A percentile compares a stretch with the other conserved stretches of the same genome.
Evolutionary conservation across 768 basidiomycete genomes (phyloP).

Genomic region (Saitozyma sp.): DNA sequence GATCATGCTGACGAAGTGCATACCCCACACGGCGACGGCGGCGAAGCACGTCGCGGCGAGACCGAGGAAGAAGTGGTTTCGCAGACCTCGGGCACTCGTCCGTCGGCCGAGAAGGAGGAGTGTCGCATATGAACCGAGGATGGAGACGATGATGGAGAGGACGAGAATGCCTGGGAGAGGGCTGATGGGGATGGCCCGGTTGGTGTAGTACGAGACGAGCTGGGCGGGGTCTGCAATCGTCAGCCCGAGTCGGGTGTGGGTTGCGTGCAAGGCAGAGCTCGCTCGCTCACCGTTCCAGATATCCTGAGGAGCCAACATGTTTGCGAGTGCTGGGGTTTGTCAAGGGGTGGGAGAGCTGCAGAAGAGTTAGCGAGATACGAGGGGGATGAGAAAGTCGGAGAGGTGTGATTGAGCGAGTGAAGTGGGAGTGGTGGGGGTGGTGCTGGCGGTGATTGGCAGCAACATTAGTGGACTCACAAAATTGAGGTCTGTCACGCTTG

Average conservation of each 20-base stretch:
- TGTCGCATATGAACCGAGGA: slow-evolving; percentile 53
- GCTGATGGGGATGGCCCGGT: slow-evolving; percentile 40
- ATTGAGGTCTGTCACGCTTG: too few species aligned
- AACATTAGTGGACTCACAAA: too few species aligned
- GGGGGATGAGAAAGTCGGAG: too few species aligned
- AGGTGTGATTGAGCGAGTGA: too few species aligned
- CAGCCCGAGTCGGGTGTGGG: background rate
- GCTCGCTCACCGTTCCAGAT: slow-evolving; percentile 43
- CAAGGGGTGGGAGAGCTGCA: too few species aligned
- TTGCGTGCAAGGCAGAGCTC: background rate
- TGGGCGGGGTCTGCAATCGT: slow-evolving; percentile 34
- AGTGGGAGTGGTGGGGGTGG: too few species aligned
- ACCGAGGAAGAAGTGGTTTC: slow-evolving; percentile 42
- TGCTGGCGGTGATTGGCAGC: too few species aligned
- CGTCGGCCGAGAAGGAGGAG: slow-evolving; percentile 49
- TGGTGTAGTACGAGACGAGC: slow-evolving; percentile 43
- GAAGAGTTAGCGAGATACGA: too few species aligned
- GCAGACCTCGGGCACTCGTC: slow-evolving; percentile 41
- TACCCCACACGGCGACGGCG: slow-evolving; percentile 50
- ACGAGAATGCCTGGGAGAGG: slow-evolving; percentile 49
- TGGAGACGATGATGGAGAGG: slow-evolving; percentile 52
- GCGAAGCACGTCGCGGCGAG: slow-evolving; percentile 48
- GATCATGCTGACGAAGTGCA: slow-evolving; percentile 52
- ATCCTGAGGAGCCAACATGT: slow-evolving; percentile 33
- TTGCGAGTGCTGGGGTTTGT: background rate